Base-by-base conservation (phyloP, 169 alveolate genomes). In the Cystoisospora suis region DNA sequence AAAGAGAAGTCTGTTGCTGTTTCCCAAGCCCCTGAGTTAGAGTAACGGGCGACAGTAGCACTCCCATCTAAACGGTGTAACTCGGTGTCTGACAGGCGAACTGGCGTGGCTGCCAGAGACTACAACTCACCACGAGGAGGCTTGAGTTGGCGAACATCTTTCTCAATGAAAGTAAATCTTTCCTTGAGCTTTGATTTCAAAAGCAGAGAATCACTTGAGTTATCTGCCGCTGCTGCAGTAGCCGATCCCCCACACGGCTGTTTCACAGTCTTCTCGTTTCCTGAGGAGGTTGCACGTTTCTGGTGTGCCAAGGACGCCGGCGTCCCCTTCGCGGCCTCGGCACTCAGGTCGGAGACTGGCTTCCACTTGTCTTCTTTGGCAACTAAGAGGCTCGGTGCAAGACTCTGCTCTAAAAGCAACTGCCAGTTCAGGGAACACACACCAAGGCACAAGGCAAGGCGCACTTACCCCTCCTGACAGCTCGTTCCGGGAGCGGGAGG, bases 111-210 rank as follows among this genome's bases (percentile, higher is more conserved):
- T n/a, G n/a, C n/a, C n/a, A n/a, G n/a, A n/a, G n/a, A n/a, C n/a
- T 20, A 9, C 17, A 4, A 9, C 83, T 38, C 23, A 72, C 83
- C 83, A 20, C 53, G 58, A 9, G 83, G 83, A 46, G 83, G 83
- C 83, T 72, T 72, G 17, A 72, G 58, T 17, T 72, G 83, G 27
- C 83, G 83, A 46, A 72, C 83, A 38, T 72, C 83, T 34, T 72
- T 72, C 83, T 72, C 56, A 4, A 72, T 4, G 56, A 34, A 72
- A 17, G 83, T 23, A 38, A 72, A 72, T 38, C 83, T 2, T 72
- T 72, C 53, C 27, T 72, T 72, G 58, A 72, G 58, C 42, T 38
- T 72, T 20, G 83, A 46, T 40, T 40, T 72, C n/a, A 72, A 53
- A 34, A 72, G 56, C 20, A n/a, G n/a, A n/a, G n/a, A n/a, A n/a